Evolutionary conservation across 2,329 filamentous ascomycete genomes (phyloP), one percentile per base, ranked within the genome.

Genomic region (Aspergillus viridinutans): DNA sequence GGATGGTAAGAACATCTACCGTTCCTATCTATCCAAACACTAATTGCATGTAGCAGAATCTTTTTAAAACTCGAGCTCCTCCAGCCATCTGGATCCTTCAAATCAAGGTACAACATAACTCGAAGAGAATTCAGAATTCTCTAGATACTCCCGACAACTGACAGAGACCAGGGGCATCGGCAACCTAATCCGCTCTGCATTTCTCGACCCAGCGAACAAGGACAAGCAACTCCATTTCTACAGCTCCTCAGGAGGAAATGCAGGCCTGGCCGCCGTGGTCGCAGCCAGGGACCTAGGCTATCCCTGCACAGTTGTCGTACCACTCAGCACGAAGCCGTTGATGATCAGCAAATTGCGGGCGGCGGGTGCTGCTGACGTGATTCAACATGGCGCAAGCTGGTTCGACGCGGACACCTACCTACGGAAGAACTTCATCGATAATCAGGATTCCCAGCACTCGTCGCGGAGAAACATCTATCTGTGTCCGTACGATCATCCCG

Each of bases 21-120:
- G 14, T 26, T 10, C 49, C 48, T 21, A 21, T 29, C 32, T 6
- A 49, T 40, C 45, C 7, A 56, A 29, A 50, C 50, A 52, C 25
- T 5, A 38, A 14, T 7, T 29, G 28, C 10, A 47, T 49, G 6
- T 52, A 76, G 89, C 78, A 87, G 87, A 78, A 84, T 94, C 67
- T 89, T 89, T 70, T 85, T 94, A 67, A 94, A 94, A 73, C 82
- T 93, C 53, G 90, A 94, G 61, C 87, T 87, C 67, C 82, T 92
- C 38, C 90, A 95, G 69, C 90, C 90, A 1, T 88, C 86, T 3
- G 88, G 89, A 60, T 91, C 88, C 29, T 95, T 94, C 81, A 92
- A 94, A 72, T 90, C 88, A 38, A 82, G 85, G 72, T 73, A 59
- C 28, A 62, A 56, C 35, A 40, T 23, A 52, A 47, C 23, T 21